Base-by-base conservation (phyloP, 1,284 basidiomycete species). In the Cryptococcus neoformans region DNA sequence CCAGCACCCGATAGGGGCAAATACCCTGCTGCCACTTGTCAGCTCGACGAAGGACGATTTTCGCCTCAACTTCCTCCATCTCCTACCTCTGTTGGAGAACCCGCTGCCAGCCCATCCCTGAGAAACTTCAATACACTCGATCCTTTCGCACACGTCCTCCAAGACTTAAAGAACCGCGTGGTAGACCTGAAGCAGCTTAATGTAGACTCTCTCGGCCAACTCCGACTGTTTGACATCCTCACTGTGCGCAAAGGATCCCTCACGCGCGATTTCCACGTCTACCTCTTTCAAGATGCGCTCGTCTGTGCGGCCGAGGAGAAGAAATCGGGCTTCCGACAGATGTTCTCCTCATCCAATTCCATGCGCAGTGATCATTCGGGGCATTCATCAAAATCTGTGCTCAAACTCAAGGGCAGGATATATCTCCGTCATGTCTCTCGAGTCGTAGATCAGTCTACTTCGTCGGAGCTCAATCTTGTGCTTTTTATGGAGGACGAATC, bases 241-340 rank as follows among this genome's bases (percentile, higher is more conserved):
- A 86, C 85, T 46, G 92, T 98, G 44, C 84, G 92, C 49, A 87
- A 94, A 56, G 92, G 93, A 66, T 79, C 86, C 9, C 85, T 92
- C 55, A 86, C 92, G 34, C 85, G 91, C 55, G 90, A 95, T 73
- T 94, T 95, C 75, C 90, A 88, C 72, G 90, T 97, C 57, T 97
- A 98, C 77, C 84, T 99, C 44, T 98, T 97, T 84, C 87, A 88
- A 68, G 91, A 97, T 72, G 95, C 95, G 9, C 87, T 99, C 59
- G 92, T 98, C 59, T 99, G 94, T 75, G 90, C 98, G 12, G 85
- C 90, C 21, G 95, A 98, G 73, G 94, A 97, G 78, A 89, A 88
- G 80, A 92, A 90, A 69, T 86, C 62, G 9, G 64, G 87, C 21
- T 68, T 76, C 0, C 82, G 66, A 7, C 57, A 57, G 40, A 62